Conservation (phyloP, 345 rosid species). For the Citrus glauca region DNA sequence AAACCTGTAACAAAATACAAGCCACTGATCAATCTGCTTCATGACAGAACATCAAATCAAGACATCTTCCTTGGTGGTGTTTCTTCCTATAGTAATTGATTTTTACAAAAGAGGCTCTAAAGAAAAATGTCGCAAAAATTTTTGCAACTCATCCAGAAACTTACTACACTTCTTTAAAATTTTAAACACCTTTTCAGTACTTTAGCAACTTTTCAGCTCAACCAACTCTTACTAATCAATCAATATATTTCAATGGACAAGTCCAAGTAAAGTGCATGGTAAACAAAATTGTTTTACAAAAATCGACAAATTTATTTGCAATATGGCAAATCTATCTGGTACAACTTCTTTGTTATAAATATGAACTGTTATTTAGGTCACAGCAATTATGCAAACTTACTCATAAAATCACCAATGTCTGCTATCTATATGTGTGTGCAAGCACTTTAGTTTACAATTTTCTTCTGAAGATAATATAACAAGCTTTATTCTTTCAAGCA, state of each 20-base stretch:
- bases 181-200: background rate
- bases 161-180: background rate
- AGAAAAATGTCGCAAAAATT: background rate
- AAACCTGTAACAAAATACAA: constrained; percentile 44
- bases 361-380: background rate
- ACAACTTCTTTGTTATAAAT: background rate
- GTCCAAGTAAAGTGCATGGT: background rate
- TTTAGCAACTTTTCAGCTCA: background rate
- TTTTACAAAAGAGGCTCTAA: background rate
- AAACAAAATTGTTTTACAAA: background rate
- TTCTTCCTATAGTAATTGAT: background rate
- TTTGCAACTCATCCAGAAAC: background rate
- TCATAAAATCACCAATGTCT: background rate
- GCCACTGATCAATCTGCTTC: background rate
- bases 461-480: no score
- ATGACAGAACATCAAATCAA: background rate
- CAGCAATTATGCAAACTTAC: background rate
- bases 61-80: background rate
- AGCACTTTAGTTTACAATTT: no score
- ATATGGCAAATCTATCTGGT: background rate
- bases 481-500: background rate
- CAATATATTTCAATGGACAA: background rate
- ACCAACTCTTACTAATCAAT: background rate
- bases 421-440: background rate
- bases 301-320: background rate